Evolutionary conservation across 495 filamentous ascomycete genomes (phyloP).

Genomic region (Hypomontagnella submonticulosa): DNA sequence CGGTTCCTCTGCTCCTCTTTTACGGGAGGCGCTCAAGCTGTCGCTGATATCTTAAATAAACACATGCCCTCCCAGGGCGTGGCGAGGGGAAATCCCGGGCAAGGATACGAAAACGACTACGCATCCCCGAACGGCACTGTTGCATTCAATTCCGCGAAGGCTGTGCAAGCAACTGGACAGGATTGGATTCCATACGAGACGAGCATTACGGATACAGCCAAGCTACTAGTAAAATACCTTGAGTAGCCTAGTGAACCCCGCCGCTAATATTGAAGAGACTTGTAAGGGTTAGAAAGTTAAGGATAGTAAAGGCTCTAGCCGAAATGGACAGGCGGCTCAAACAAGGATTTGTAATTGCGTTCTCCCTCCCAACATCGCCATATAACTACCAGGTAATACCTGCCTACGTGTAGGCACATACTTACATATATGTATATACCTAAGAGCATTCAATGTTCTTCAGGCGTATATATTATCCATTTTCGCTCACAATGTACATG

Average conservation of each 20-base stretch:
- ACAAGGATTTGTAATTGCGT: too few relatives aligned
- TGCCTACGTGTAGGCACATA: too few relatives aligned
- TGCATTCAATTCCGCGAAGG: slow-evolving; percentile 48
- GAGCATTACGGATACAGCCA: slow-evolving; percentile 51
- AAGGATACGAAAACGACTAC: slow-evolving; percentile 40
- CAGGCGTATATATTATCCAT: too few relatives aligned
- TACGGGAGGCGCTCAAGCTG: slow-evolving; percentile 42
- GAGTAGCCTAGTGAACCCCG: not conserved
- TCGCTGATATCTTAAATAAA: slow-evolving; percentile 47
- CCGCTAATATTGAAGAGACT: too few relatives aligned
- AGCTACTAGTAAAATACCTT: slow-evolving; percentile 38
- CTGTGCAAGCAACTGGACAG: slow-evolving; percentile 43
- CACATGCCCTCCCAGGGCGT: slow-evolving; percentile 31
- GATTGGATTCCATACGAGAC: slow-evolving; percentile 53
- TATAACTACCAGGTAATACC: too few relatives aligned
- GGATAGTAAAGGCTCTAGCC: too few relatives aligned
- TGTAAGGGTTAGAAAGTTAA: too few relatives aligned
- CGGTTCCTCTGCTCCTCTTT: slow-evolving; percentile 48
- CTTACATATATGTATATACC: too few relatives aligned
- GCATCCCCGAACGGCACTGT: slow-evolving; percentile 17
- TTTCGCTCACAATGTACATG: too few relatives aligned
- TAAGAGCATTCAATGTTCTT: too few relatives aligned
- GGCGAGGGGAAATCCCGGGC: slow-evolving; percentile 34
- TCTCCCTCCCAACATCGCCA: too few relatives aligned
- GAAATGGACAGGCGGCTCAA: too few relatives aligned